Evolutionary conservation across 2,329 filamentous ascomycete species (phyloP).

Genomic region (Pochonia chlamydosporia): DNA sequence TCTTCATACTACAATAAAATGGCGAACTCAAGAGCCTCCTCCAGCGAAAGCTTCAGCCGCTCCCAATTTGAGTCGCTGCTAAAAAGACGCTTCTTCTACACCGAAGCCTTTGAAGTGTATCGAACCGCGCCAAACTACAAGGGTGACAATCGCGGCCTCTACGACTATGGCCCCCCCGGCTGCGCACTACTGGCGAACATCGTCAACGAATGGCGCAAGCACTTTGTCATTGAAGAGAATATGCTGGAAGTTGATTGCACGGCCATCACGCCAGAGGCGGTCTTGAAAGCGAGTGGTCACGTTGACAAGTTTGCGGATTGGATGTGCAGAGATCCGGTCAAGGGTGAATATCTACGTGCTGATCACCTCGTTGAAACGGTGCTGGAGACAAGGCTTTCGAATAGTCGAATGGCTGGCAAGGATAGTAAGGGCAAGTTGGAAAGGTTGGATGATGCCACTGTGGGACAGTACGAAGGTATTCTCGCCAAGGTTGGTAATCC

Average conservation of each 20-base stretch:
- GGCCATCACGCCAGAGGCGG: constrained; percentile 62
- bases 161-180: constrained; percentile 13
- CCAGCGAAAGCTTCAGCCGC: not conserved
- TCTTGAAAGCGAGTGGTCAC: constrained; percentile 64
- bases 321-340: constrained; percentile 92
- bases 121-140: constrained; percentile 4
- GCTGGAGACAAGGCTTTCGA: constrained; percentile 66
- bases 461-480: constrained; percentile 85
- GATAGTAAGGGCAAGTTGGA: constrained; percentile 85
- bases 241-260: constrained; percentile 58
- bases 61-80: not conserved
- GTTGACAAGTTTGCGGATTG: constrained; percentile 68
- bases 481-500: constrained; percentile 54
- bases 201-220: constrained; percentile 10
- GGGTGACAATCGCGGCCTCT: constrained; percentile 4
- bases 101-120: constrained; percentile 65
- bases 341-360: constrained; percentile 89
- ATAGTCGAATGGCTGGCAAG: constrained; percentile 45
- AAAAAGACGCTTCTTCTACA: constrained; percentile 59
- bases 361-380: constrained; percentile 96
- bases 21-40: not conserved
- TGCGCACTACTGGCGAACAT: constrained; percentile 11
- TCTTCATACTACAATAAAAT: not conserved
- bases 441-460: constrained; percentile 79
- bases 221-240: constrained; percentile 13